Evolutionary conservation across 106 monocot species (phyloP).

Genomic region (Acanthochlamys bracteata): DNA sequence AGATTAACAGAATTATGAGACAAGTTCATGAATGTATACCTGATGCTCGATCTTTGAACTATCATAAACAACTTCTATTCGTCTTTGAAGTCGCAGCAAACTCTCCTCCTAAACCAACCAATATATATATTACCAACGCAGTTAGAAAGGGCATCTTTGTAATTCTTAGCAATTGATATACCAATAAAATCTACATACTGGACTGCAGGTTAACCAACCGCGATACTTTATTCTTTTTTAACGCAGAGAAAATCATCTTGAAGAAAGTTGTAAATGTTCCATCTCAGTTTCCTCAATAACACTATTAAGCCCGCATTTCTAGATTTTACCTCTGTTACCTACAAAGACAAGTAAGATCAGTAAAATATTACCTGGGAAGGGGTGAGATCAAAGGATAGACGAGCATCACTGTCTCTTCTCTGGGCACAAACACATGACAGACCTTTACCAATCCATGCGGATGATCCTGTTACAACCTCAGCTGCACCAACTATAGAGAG

Average conservation of each 20-base stretch:
- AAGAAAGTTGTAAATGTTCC: too few relatives aligned
- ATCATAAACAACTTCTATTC: constrained; percentile 77
- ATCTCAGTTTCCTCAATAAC: too few relatives aligned
- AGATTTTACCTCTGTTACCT: neutral
- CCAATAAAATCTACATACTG: neutral
- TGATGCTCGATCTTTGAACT: constrained; percentile 75
- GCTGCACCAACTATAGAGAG: constrained; percentile 24
- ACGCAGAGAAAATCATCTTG: too few relatives aligned
- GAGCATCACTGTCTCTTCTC: constrained; percentile 64
- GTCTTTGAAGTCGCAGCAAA: constrained; percentile 56
- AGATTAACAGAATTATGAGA: neutral
- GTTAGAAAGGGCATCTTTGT: neutral
- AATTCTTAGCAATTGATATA: neutral
- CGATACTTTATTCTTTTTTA: too few relatives aligned
- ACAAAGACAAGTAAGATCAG: neutral
- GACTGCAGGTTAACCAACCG: neutral
- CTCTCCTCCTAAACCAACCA: constrained; percentile 51
- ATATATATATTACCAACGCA: constrained; percentile 5
- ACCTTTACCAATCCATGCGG: constrained; percentile 92
- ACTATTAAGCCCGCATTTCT: too few relatives aligned
- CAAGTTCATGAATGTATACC: constrained; percentile 38
- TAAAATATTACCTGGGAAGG: constrained; percentile 54
- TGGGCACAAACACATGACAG: constrained; percentile 96
- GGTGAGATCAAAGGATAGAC: constrained; percentile 69
- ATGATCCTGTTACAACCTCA: constrained; percentile 67